Percentiles rank a stretch among this genome's conserved stretches.
phyloP scores from a whole-genome alignment of 2,329 filamentous ascomycete species.

The Calonectria pseudoreteaudii region DNA sequence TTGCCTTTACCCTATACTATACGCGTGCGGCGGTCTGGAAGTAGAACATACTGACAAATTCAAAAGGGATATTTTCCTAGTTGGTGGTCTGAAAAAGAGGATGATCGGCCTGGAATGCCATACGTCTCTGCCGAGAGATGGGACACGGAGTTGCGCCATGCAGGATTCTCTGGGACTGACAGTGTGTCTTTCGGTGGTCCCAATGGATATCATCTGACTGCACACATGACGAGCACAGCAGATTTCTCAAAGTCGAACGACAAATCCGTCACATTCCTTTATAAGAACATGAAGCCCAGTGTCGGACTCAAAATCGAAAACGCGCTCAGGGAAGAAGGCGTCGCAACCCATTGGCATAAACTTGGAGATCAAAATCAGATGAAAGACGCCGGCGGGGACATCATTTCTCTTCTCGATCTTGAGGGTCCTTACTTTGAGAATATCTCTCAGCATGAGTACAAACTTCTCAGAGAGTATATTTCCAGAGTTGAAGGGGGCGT shows the following conservation, averaged over 20 bases:
- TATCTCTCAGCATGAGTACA: not conserved
- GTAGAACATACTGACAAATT: not conserved
- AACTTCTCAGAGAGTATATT: too few species aligned
- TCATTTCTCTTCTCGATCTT: not conserved
- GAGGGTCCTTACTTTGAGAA: not conserved
- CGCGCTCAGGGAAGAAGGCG: too few species aligned
- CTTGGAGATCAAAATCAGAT: too few species aligned
- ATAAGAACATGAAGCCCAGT: too few species aligned
- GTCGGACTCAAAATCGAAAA: too few species aligned
- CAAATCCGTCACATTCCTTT: too few species aligned
- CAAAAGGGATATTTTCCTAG: conserved; percentile 24
- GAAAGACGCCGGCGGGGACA: not conserved
- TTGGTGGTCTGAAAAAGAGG: conserved; percentile 50
- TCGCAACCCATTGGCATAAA: too few species aligned
- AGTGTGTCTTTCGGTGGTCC: not conserved
- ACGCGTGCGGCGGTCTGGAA: too few species aligned
- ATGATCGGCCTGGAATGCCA: conserved; percentile 41
- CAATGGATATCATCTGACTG: too few species aligned
- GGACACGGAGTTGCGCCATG: conserved; percentile 40
- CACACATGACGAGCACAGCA: too few species aligned
- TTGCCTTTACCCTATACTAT: too few species aligned
- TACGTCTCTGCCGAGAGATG: conserved; percentile 40
- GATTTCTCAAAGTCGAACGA: too few species aligned
- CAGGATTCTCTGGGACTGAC: conserved; percentile 36
- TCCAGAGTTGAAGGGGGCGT: not conserved